These are phyloP conservation scores for Lasiodiplodia theobromae DNA, from an alignment of 2,329 filamentous ascomycete species.

Conservation along the genomic window DNA sequence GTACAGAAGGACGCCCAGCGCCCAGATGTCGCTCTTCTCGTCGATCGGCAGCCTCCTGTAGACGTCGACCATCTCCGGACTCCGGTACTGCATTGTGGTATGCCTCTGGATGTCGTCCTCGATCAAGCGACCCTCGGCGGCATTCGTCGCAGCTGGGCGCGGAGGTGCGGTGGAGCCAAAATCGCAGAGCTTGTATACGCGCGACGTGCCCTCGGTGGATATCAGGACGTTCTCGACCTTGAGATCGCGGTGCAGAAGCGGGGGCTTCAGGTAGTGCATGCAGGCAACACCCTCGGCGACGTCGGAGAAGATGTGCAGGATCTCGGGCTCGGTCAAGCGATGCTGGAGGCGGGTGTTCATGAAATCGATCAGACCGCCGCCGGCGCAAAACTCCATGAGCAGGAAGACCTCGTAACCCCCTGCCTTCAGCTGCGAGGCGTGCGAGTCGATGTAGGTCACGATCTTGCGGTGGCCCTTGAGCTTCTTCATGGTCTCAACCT, in stretches of 20 bases:
- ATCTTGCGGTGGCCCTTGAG: conserved; percentile 95
- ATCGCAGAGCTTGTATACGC: conserved; percentile 94
- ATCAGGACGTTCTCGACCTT: conserved; percentile 99
- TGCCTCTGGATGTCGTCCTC: conserved; percentile 98
- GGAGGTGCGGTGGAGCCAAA: conserved; percentile 92
- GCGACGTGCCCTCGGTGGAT: conserved; percentile 68
- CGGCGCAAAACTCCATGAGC: conserved; percentile 96
- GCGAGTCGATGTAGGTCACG: conserved; percentile 97
- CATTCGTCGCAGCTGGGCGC: conserved; percentile 81
- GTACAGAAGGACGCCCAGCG: conserved; percentile 90
- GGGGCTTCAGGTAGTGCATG: conserved; percentile 98
- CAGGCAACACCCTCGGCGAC: conserved; percentile 95
- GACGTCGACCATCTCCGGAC: conserved; percentile 98
- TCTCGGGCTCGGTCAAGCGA: conserved; percentile 95
- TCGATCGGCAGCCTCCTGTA: conserved; percentile 96
- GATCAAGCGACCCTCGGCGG: conserved; percentile 86
- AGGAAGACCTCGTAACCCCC: conserved; percentile 98
- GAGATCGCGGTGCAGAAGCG: conserved; percentile 89
- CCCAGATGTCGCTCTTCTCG: conserved; percentile 99
- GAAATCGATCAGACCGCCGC: conserved; percentile 96
- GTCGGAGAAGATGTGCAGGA: conserved; percentile 95
- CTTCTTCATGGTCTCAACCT: conserved; percentile 99
- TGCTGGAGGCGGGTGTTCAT: conserved; percentile 99
- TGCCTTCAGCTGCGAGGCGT: conserved; percentile 90
- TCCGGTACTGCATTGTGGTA: conserved; percentile 95